Evolutionary conservation across 2,329 filamentous ascomycete genomes (phyloP).

Genomic region (Trichoderma pleuroti): DNA sequence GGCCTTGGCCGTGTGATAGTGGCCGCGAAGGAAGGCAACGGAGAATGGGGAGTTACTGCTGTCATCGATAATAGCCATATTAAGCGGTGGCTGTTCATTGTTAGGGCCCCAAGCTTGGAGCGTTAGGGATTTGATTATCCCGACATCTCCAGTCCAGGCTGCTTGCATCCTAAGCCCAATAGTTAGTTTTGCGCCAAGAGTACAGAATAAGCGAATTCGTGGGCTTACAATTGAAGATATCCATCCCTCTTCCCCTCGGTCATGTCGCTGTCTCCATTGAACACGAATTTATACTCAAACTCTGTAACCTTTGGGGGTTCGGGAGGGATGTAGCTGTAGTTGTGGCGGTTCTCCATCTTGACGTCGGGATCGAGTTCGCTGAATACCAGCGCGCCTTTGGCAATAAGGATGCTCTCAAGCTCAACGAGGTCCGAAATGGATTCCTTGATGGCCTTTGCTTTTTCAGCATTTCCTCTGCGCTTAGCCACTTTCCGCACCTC

Average conservation of each 20-base stretch:
- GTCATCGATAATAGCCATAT: conserved; percentile 57
- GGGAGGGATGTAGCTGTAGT: neutral
- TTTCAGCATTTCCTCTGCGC: conserved; percentile 40
- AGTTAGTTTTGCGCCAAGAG: neutral
- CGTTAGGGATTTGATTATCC: conserved; percentile 62
- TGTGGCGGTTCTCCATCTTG: conserved; percentile 24
- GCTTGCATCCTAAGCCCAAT: conserved; percentile 58
- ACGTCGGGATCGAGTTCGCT: conserved; percentile 58
- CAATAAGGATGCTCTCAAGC: conserved; percentile 53
- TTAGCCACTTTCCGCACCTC: conserved; percentile 21
- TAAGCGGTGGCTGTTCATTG: conserved; percentile 56
- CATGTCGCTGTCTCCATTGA: conserved; percentile 51
- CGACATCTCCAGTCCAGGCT: conserved; percentile 66
- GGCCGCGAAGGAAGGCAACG: conserved; percentile 63
- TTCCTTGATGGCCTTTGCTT: conserved; percentile 51
- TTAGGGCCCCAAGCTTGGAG: conserved; percentile 55
- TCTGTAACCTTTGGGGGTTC: conserved; percentile 28
- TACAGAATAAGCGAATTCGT: neutral
- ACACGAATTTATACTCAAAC: conserved; percentile 51
- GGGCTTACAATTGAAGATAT: conserved; percentile 60
- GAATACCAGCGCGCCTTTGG: conserved; percentile 64
- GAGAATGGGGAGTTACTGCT: conserved; percentile 58
- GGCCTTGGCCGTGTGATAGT: conserved; percentile 58
- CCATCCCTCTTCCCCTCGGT: conserved; percentile 53
- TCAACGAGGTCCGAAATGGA: conserved; percentile 50